phyloP scores from a whole-genome alignment of 106 monocot genomes.

The Vanilla planifolia region DNA sequence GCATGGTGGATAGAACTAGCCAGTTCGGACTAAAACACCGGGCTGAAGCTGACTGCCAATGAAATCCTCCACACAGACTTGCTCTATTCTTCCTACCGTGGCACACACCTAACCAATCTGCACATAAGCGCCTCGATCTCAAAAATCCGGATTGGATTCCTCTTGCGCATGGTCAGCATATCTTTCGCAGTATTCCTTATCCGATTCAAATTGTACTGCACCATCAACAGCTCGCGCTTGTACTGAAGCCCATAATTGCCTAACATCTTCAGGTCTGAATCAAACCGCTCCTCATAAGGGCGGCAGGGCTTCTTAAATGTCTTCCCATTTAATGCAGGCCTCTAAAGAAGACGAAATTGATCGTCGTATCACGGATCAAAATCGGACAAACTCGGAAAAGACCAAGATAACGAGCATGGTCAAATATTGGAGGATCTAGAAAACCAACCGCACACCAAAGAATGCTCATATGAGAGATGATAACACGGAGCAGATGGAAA shows the following conservation, averaged over 20 bases:
- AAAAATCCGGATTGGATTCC: conserved; percentile 45
- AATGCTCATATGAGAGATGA: too few species aligned
- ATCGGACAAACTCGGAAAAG: too few species aligned
- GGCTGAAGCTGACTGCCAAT: conserved; percentile 62
- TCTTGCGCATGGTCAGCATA: conserved; percentile 58
- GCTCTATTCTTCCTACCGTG: conserved; percentile 48
- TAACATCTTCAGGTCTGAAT: conserved; percentile 59
- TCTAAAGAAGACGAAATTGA: too few species aligned
- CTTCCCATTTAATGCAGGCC: conserved; percentile 71
- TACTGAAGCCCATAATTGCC: conserved; percentile 59
- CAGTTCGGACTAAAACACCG: conserved; percentile 66
- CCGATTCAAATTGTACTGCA: conserved; percentile 56
- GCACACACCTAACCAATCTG: conserved; percentile 52
- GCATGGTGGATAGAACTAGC: conserved; percentile 73
- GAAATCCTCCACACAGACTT: conserved; percentile 69
- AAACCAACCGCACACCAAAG: too few species aligned
- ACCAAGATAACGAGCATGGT: too few species aligned
- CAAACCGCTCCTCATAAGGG: conserved; percentile 66
- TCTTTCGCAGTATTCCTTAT: conserved; percentile 67
- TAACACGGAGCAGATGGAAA: too few species aligned
- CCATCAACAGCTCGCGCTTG: conserved; percentile 68
- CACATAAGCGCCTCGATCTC: conserved; percentile 66
- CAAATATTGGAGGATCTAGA: too few species aligned
- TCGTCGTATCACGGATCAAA: too few species aligned
- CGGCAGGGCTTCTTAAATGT: conserved; percentile 80